Conservation (phyloP, 192 early-diverging fungal genomes). For the Mortierella hygrophila region DNA sequence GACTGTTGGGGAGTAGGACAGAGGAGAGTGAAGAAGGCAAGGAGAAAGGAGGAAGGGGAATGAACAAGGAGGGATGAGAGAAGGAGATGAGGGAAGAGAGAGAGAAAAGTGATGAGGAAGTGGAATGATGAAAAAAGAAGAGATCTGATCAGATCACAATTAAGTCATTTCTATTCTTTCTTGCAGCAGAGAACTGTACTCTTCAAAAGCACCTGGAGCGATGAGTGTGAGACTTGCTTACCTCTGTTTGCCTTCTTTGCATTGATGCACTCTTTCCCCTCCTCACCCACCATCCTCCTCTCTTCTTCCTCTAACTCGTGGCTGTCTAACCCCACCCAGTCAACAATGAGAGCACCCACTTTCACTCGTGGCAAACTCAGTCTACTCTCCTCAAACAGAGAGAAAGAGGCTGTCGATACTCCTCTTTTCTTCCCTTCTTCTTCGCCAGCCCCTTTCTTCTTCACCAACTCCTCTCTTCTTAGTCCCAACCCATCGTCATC, state of each 20-base stretch:
- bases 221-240: too few species aligned
- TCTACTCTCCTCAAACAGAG: background rate
- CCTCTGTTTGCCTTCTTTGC: too few species aligned
- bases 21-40: background rate
- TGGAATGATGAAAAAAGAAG: background rate
- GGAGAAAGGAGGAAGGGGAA: background rate
- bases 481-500: too few species aligned
- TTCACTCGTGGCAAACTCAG: slow-evolving; percentile 1
- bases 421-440: background rate
- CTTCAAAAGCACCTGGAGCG: background rate
- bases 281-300: too few species aligned
- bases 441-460: background rate
- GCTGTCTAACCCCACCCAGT: background rate
- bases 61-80: background rate
- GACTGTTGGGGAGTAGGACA: background rate
- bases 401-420: too few species aligned
- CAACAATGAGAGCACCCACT: background rate
- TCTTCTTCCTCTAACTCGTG: background rate
- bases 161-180: background rate
- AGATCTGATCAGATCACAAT: background rate
- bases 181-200: background rate
- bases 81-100: background rate
- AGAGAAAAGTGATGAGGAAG: slow-evolving; percentile 1
- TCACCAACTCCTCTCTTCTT: background rate
- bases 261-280: too few species aligned